phyloP scores from a whole-genome alignment of 2,329 filamentous ascomycete species.

The Ambrosiella beaveri region DNA sequence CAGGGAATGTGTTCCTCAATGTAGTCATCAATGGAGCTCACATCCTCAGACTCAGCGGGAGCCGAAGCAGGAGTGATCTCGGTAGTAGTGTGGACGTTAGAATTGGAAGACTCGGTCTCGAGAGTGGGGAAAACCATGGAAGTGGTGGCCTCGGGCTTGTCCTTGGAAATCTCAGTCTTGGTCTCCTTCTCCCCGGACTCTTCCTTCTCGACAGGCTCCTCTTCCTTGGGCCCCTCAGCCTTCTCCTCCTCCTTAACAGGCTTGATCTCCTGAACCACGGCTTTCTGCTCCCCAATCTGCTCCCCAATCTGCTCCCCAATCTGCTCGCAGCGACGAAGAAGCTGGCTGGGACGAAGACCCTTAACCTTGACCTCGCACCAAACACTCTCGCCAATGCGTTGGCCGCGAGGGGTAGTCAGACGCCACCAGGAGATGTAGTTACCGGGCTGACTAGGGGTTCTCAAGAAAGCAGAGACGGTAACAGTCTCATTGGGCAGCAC shows the following conservation, averaged over 20 bases:
- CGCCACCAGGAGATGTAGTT: slow-evolving; percentile 77
- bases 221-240: too few relatives aligned
- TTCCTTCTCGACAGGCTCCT: slow-evolving; percentile 17
- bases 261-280: slow-evolving; percentile 15
- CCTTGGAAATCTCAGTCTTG: slow-evolving; percentile 25
- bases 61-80: slow-evolving; percentile 22
- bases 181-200: slow-evolving; percentile 16
- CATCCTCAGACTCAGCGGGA: slow-evolving; percentile 17
- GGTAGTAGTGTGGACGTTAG: background rate
- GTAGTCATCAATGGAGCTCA: slow-evolving; percentile 28
- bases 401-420: slow-evolving; percentile 61
- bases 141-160: slow-evolving; percentile 25
- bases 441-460: slow-evolving; percentile 57
- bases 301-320: background rate
- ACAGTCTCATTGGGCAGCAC: slow-evolving; percentile 59
- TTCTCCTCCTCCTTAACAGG: slow-evolving; percentile 11
- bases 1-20: slow-evolving; percentile 33
- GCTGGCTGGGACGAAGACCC: slow-evolving; percentile 17
- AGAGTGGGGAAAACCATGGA: slow-evolving; percentile 28
- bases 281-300: slow-evolving; percentile 16
- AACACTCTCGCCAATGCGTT: slow-evolving; percentile 77
- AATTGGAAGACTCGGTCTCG: slow-evolving; percentile 15
- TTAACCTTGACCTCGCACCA: slow-evolving; percentile 83
- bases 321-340: background rate
- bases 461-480: slow-evolving; percentile 69